Base-by-base conservation (phyloP, 495 filamentous ascomycete species). In the Choiromyces venosus region DNA sequence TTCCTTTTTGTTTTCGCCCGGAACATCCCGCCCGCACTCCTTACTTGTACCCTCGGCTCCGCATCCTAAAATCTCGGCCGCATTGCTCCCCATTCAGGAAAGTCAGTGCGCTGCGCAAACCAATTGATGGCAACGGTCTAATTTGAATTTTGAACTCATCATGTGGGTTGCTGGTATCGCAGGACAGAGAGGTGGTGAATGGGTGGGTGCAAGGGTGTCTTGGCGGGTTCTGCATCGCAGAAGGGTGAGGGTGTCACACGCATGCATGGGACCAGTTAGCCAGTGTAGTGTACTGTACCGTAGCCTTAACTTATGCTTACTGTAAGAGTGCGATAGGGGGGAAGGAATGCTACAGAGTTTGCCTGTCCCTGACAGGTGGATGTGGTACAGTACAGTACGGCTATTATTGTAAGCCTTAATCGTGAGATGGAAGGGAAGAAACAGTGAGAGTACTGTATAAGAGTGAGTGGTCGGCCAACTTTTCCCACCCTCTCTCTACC, bases 261-360 rank as follows among this genome's bases (percentile, higher is more conserved):
- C 52, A 61, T 61, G 52, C 25, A 61, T 61, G 52, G 52, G 25
- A 61, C n/a, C n/a, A n/a, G n/a, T n/a, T n/a, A n/a, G n/a, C n/a
- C 10, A 16, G n/a, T 14, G 52, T 29, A 9, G 21, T 56, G 46
- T 6, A n/a, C 4, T 56, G 46, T 6, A n/a, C 4, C 18, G 46
- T 3, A 56, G n/a, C 9, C 52, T 56, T 29, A 56, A 56, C n/a
- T 56, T 56, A 56, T 56, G n/a, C 10, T 56, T 56, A 29, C n/a
- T 7, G 12, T 56, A 12, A 8, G n/a, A 12, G 52, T 25, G 33
- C 52, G 9, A 4, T 1, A 46, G 21, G 1, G 40, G 10, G n/a
- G n/a, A 18, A 29, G 12, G 25, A 12, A 61, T 61, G 33, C n/a
- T n/a, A n/a, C n/a, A n/a, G n/a, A 5, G 10, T 0, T 61, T 61